Base-by-base conservation (phyloP, 306 rosid genomes). In the Dalbergia cultrata region DNA sequence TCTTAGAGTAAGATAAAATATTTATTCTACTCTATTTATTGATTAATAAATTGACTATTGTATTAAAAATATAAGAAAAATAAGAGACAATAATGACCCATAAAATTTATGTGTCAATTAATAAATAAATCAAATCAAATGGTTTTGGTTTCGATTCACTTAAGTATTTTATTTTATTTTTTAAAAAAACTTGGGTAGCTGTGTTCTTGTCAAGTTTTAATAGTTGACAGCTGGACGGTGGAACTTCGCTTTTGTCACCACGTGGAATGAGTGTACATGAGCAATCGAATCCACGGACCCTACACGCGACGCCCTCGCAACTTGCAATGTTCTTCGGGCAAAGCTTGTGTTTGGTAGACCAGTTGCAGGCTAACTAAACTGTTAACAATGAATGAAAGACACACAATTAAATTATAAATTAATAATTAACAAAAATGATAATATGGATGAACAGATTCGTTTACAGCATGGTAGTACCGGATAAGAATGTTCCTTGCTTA, bases 261-360 rank as follows among this genome's bases (percentile, higher is more conserved):
- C 53, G 2, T 34, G 49, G 17, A 26, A 31, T 26, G n/a, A n/a
- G 50, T 72, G 63, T 64, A 50, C 44, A 13, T 4, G 26, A 73
- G 12, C 71, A 3, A 7, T 44, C 21, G 65, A 50, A 26, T 71
- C 50, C 76, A 31, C 45, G 53, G 72, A 34, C 31, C 21, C 72
- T 64, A 18, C 80, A 47, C 47, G 72, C 49, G 72, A 49, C 19
- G 34, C 16, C 5, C 22, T 52, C 5, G 19, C 80, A 33, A 50
- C 13, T 34, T 64, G 72, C 72, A 11, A 67, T 2, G 6, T 45
- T 39, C 39, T 14, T n/a, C 3, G 3, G 13, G 3, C 22, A 57
- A 21, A 4, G 10, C 6, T 57, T 57, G 47, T 13, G 66, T 26
- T 60, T 58, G 9, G 64, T 26, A 26, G 2, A 26, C 35, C 7